Percentiles rank a stretch among this genome's conserved stretches.
Conservation (phyloP, 1,284 basidiomycete genomes). For the Vanrija sp. region DNA sequence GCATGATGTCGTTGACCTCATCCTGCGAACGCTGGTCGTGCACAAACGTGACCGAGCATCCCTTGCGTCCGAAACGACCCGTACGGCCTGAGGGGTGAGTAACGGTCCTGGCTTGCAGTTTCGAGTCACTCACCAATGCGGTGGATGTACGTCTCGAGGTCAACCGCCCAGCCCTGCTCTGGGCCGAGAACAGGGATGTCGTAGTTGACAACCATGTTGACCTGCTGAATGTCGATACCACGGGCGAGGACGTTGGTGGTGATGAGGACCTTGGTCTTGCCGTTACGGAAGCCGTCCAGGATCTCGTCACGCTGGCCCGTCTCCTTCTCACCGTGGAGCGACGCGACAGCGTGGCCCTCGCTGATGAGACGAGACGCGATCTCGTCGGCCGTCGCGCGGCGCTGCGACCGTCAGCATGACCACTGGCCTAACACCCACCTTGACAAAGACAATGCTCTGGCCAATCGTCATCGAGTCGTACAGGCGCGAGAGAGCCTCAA, state of each 20-base stretch:
- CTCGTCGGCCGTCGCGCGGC: constrained; percentile 73
- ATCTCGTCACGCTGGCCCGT: constrained; percentile 81
- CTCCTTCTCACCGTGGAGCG: constrained; percentile 91
- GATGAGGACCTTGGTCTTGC: constrained; percentile 94
- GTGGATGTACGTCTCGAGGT: constrained; percentile 97
- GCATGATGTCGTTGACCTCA: constrained; percentile 81
- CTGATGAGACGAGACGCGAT: constrained; percentile 85
- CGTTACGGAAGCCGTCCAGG: constrained; percentile 93
- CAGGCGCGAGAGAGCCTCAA: constrained; percentile 86
- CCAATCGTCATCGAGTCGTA: constrained; percentile 91
- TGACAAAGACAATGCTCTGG: constrained; percentile 96
- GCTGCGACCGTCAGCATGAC: background rate
- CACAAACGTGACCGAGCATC: constrained; percentile 94
- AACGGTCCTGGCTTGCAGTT: no score
- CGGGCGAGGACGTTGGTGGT: constrained; percentile 98
- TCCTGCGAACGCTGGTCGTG: constrained; percentile 77
- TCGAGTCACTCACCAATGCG: constrained; percentile 70
- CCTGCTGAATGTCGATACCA: constrained; percentile 97
- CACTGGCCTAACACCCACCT: constrained; percentile 53
- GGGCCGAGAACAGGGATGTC: constrained; percentile 77
- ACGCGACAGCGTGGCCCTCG: constrained; percentile 95
- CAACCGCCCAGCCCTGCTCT: constrained; percentile 56
- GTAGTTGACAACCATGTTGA: constrained; percentile 99
- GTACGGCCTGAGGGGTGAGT: constrained; percentile 65
- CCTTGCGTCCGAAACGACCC: constrained; percentile 90